Evolutionary conservation across 192 early-diverging fungal species (phyloP), one percentile per base, ranked within the genome.

Genomic region (Funneliformis geosporum): DNA sequence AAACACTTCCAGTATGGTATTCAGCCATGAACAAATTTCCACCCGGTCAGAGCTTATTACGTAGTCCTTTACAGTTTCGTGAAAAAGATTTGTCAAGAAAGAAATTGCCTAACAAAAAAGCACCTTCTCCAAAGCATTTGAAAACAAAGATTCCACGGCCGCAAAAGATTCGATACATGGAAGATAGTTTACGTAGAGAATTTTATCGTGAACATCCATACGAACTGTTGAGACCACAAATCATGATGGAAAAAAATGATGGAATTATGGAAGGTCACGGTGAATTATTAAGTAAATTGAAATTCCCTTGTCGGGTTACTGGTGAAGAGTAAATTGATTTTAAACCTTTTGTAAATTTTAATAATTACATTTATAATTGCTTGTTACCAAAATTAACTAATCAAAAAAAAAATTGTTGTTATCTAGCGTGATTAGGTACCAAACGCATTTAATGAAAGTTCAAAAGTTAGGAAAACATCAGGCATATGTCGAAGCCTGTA

Each of bases 201-300:
- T 99, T 99, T 79, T 99, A 95, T 85, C 87, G 88, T 79, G 92
- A 96, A 87, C 97, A 99, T 85, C 97, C 97, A 23, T 95, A 93
- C 82, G 97, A 99, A 84, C 86, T 92, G 78, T 79, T 84, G 43
- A 86, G 93, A 73, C 95, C 96, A 43, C 83, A 88, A 43, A 86
- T 88, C 8, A 76, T 96, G 47, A 87, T 93, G 33, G 95, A 96
- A 85, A 85, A 90, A 2, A 84, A 88, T 11, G 86, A 84, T 78
- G 82, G 84, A 4, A 85, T 83, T 40, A 80, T 85, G 33, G 85
- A 85, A 68, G 85, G 88, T 78, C 93, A 89, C 85, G 85, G 84
- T 62, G 82, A 80, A 67, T 84, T 95, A n/a, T 39, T 89, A 55
- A 79, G 87, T 47, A 79, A 87, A 44, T 84, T 83, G 16, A 84